A percentile compares a stretch with the other conserved stretches of the same genome.
These are phyloP conservation scores for Globisporangium alternatum DNA, from an alignment of 352 stramenopile genomes.

Conservation along the genomic window DNA sequence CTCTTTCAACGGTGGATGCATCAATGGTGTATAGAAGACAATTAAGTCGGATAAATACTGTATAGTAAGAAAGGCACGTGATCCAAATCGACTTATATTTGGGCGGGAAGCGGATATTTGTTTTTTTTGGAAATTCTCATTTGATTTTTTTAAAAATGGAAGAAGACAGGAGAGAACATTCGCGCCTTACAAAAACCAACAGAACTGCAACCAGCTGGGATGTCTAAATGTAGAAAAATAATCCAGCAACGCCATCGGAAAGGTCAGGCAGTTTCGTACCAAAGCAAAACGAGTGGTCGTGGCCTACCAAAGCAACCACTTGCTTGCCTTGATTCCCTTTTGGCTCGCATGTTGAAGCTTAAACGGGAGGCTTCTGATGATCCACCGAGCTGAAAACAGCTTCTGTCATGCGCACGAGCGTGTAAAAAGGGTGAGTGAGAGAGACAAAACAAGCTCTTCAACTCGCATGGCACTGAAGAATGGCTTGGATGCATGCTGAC, in stretches of 20 bases:
- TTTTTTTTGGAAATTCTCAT: neutral
- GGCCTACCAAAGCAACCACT: neutral
- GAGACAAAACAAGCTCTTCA: neutral
- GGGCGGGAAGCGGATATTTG: neutral
- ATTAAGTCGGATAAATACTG: neutral
- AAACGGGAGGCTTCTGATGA: neutral
- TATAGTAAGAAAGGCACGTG: neutral
- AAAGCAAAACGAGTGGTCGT: neutral
- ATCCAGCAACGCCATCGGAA: neutral
- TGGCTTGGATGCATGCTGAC: too few relatives aligned
- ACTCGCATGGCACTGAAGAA: neutral
- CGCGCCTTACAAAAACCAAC: neutral
- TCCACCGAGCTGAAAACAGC: neutral
- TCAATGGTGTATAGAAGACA: neutral
- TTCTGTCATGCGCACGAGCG: neutral
- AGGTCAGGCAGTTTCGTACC: neutral
- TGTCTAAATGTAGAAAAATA: neutral
- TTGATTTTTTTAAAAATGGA: slow-evolving; percentile 4
- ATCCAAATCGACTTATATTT: neutral
- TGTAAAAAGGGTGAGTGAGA: neutral
- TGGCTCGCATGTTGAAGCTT: neutral
- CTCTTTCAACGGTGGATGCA: neutral
- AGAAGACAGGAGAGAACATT: slow-evolving; percentile 1
- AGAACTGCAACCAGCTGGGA: neutral
- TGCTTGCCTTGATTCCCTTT: too few relatives aligned